Conservation (phyloP, 331 rosid species). For the Rhamnella rubrinervis region DNA sequence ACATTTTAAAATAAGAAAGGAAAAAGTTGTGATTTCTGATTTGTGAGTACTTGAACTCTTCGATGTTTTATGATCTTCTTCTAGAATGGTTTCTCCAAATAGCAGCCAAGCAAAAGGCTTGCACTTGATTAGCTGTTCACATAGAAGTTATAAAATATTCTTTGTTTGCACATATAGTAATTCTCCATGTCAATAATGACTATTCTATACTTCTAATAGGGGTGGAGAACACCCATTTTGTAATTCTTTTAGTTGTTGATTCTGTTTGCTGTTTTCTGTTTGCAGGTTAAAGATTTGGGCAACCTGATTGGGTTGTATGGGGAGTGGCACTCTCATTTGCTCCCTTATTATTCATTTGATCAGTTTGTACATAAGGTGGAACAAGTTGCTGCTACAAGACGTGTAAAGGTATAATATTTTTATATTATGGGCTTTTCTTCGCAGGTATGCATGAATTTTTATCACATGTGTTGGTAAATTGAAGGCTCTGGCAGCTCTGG, state of each 20-base stretch:
- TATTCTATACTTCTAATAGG: not conserved
- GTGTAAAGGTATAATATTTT: constrained; percentile 54
- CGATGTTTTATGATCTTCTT: too few species aligned
- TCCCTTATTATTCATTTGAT: constrained; percentile 76
- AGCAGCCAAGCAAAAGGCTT: too few species aligned
- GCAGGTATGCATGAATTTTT: not conserved
- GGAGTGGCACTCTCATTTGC: constrained; percentile 80
- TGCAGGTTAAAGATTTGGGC: constrained; percentile 76
- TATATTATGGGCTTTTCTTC: not conserved
- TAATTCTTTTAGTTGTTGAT: not conserved
- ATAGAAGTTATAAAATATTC: too few species aligned
- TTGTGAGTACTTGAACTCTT: too few species aligned
- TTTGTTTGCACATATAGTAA: too few species aligned
- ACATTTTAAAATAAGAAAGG: too few species aligned
- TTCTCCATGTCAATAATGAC: not conserved
- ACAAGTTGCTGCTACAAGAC: constrained; percentile 75
- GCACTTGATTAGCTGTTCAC: too few species aligned
- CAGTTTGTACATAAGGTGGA: constrained; percentile 80
- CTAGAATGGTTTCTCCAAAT: too few species aligned
- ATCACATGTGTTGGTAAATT: not conserved
- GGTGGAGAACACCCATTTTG: not conserved
- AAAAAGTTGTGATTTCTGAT: too few species aligned
- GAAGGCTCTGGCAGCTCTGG: not conserved
- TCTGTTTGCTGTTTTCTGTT: not conserved
- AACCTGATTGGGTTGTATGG: constrained; percentile 64